A percentile compares a stretch with the other conserved stretches of the same genome.
phyloP scores from a whole-genome alignment of 352 stramenopile genomes.

The Pythium grandisporangium region DNA sequence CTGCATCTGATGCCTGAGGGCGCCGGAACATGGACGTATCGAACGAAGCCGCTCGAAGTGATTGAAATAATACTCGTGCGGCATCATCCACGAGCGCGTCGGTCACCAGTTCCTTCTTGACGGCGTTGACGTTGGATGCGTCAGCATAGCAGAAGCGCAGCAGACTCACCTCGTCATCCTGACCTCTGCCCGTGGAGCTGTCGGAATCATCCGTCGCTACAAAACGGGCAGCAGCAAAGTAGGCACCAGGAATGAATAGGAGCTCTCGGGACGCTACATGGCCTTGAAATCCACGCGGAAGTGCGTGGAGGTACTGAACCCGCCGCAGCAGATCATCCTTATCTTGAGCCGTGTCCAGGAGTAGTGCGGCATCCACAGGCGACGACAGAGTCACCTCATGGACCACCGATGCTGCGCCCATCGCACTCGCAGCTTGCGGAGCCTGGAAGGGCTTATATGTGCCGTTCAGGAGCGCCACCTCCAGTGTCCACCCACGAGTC shows the following conservation, averaged over 20 bases:
- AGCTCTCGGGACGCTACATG: constrained; percentile 11
- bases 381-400: background rate
- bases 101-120: constrained; percentile 38
- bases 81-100: constrained; percentile 31
- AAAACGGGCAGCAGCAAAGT: constrained; percentile 5
- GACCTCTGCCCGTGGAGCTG: too few species aligned
- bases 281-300: background rate
- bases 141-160: constrained; percentile 70
- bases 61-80: constrained; percentile 23
- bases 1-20: constrained; percentile 16
- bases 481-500: background rate
- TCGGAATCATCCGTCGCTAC: too few species aligned
- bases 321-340: background rate
- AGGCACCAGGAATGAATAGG: constrained; percentile 47
- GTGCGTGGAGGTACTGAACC: background rate
- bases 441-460: background rate
- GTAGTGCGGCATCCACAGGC: too few species aligned
- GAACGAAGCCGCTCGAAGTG: constrained; percentile 39
- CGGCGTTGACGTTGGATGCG: constrained; percentile 64
- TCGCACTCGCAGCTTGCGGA: background rate
- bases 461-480: background rate
- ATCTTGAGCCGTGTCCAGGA: background rate
- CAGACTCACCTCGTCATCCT: constrained; percentile 1
- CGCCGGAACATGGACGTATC: constrained; percentile 51
- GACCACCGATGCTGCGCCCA: background rate